Base-by-base conservation (phyloP, 2,329 filamentous ascomycete species). In the Thermomyces lanuginosus region DNA sequence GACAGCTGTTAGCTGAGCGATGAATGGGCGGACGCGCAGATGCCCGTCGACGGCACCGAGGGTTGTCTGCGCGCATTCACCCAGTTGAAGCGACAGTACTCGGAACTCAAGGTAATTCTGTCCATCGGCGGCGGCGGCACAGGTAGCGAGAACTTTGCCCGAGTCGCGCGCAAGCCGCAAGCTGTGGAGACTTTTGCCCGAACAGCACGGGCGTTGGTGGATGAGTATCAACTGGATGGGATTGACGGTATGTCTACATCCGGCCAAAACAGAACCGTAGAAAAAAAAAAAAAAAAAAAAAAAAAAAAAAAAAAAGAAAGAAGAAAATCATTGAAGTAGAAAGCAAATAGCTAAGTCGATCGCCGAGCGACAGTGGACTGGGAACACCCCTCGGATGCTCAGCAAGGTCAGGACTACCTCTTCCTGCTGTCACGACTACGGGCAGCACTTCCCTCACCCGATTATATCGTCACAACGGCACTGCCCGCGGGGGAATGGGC, bases 1-100 rank as follows among this genome's bases (percentile, higher is more conserved):
- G n/a, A n/a, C n/a, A n/a, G n/a, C n/a, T n/a, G n/a, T n/a, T 40
- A 86, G 80, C 60, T 84, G 32, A 78, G 74, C 43, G 78, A 89
- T 50, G 76, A 81, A 51, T 80, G 69, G 66, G 78, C 76, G 23
- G 80, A 86, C 56, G 60, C 66, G 21, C 64, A 72, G 41, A 76
- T 73, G 42, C 68, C 72, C 10, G 76, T 82, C 24, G 76, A 84
- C 38, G 77, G 76, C 22, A 65, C 69, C 3, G 61, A 68, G 24
- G 77, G 76, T 21, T 81, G 76, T 22, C 56, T 89, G 27, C 72
- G 75, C 16, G 78, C 80, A 6, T 66, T 86, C 41, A 72, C 73
- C 50, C 63, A 73, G 36, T 60, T 84, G 36, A 86, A 84, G 50
- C 61, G 69, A 37, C 66, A 69, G 38, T 72, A 83, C 44, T 66